Evolutionary conservation across 495 filamentous ascomycete species (phyloP).

Genomic region (Penicillium argentinense): DNA sequence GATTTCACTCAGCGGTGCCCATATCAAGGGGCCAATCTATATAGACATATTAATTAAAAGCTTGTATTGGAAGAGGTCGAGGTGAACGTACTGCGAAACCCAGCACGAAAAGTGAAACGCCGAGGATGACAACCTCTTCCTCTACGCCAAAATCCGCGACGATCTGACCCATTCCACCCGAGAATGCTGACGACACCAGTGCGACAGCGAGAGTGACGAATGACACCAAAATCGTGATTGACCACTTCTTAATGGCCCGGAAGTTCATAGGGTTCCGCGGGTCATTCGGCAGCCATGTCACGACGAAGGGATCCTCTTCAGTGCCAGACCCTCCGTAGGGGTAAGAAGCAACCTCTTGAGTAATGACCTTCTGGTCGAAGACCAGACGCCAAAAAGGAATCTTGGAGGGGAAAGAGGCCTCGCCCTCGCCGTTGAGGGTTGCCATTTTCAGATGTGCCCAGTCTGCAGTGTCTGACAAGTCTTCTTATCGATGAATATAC

Average conservation of each 20-base stretch:
- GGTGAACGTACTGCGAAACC: conserved; percentile 47
- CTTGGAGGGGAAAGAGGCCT: conserved; percentile 24
- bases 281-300: conserved; percentile 67
- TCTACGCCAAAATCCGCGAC: conserved; percentile 43
- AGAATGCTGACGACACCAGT: conserved; percentile 70
- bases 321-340: conserved; percentile 65
- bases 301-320: conserved; percentile 63
- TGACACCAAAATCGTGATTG: conserved; percentile 60
- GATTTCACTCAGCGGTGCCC: conserved; percentile 56
- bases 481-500: background rate
- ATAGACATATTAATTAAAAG: background rate
- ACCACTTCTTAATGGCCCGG: conserved; percentile 58
- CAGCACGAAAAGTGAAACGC: conserved; percentile 53
- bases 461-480: background rate
- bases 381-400: conserved; percentile 42
- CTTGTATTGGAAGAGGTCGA: conserved; percentile 21
- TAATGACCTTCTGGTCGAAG: conserved; percentile 49
- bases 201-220: conserved; percentile 65
- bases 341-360: conserved; percentile 51
- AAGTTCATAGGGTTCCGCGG: conserved; percentile 65
- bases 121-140: conserved; percentile 50
- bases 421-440: conserved; percentile 10
- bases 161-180: conserved; percentile 63
- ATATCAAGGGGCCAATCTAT: conserved; percentile 34
- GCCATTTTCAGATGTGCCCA: conserved; percentile 6